Base-by-base conservation (phyloP, 2,329 filamentous ascomycete species). In the Fusarium buharicum region DNA sequence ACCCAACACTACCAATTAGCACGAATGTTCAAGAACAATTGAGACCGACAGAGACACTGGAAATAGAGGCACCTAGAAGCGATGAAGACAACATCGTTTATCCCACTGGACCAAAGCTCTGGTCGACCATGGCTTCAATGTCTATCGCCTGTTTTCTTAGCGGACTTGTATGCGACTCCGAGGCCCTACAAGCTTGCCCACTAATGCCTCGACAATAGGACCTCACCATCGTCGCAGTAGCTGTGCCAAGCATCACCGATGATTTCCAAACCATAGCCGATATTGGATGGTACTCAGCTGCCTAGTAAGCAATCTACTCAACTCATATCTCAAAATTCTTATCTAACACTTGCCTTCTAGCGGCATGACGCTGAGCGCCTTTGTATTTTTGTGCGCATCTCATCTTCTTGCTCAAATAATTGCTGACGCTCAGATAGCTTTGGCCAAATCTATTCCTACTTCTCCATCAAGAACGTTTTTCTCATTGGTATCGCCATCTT, bases 401-500 rank as follows among this genome's bases (percentile, higher is more conserved):
- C 10, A 17, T 18, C 13, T 1, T 1, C 5, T 33, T 33, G 6
- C 1, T 0, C 1, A 10, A 11, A 13, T 1, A 6, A 5, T 1
- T 16, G 6, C 27, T 69, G 14, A 69, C 20, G 1, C 0, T 3
- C 36, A 8, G n/a, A 0, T 4, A 63, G 73, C 4, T 72, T 71
- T 36, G 74, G 73, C 0, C 72, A 72, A 28, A 59, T 76, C 0
- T 75, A 75, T 37, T 68, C 59, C 1, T 50, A 72, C 7, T 75
- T 74, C 54, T 62, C 67, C 6, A 61, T 71, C 24, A 76, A 75
- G 46, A 53, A 33, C 4, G 48, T 73, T 11, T 76, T 71, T 37
- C 54, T 74, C 2, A 46, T 59, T 9, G 69, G 70, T 1, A 63
- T 76, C 11, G 59, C 62, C 6, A 50, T 74, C 6, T 76, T 76